Evolutionary conservation across 306 rosid genomes (phyloP), one percentile per base, ranked within the genome.

Genomic region (Dicorynia guianensis): DNA sequence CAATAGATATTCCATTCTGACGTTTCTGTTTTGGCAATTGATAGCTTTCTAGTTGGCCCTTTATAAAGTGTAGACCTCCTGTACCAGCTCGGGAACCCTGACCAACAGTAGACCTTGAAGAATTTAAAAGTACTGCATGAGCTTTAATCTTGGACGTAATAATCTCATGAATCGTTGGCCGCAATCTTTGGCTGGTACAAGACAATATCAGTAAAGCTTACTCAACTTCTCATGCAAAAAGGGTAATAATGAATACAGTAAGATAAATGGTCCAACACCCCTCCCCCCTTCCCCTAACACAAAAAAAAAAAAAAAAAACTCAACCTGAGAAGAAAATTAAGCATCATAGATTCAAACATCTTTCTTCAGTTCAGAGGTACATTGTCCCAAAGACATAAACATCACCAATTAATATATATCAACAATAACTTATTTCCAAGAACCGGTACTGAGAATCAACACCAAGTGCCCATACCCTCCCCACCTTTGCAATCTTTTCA

Each of bases 121-220:
- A 89, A 81, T 82, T 92, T 81, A 80, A 79, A 77, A 67, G 83
- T 76, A 89, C 93, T 5, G 89, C 88, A 75, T 87, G 95, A 63
- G 87, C 84, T 82, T 89, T 96, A 65, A 96, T 96, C 89, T 86
- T 90, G 87, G 97, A 89, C 58, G 92, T 87, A 81, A 96, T 96
- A 74, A 85, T 72, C 72, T 90, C 99, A 64, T 92, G 99, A 73
- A 87, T 84, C 68, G 99, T 90, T 53, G 98, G 98, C 68, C 99
- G 97, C 88, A 96, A 77, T 76, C 96, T 89, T 89, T 96, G 99
- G 96, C 99, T 96, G 96, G 80, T 12, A 73, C 20, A 70, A 80
- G 39, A 81, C 13, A 82, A 81, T 70, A 77, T 60, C 25, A 58
- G 64, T 19, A 76, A 40, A 56, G 30, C 61, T 58, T 66, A 82